These are phyloP conservation scores for Coleophoma eucalyptorum DNA, from an alignment of 2,329 filamentous ascomycete genomes.

Conservation along the genomic window DNA sequence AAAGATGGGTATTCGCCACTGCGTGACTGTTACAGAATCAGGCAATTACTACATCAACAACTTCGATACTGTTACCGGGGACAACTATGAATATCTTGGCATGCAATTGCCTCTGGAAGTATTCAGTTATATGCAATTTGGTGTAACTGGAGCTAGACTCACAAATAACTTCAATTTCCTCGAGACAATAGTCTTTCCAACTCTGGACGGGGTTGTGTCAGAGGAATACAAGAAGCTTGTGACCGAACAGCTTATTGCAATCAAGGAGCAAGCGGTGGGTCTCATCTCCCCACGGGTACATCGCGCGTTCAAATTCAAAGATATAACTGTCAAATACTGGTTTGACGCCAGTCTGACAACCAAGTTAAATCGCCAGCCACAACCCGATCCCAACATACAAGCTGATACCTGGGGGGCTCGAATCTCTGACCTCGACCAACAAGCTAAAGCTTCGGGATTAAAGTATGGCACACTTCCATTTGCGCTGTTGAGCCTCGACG, in stretches of 20 bases:
- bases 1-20: slow-evolving; percentile 81
- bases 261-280: slow-evolving; percentile 73
- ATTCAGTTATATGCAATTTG: slow-evolving; percentile 83
- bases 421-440: slow-evolving; percentile 44
- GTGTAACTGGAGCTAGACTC: slow-evolving; percentile 73
- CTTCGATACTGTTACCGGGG: slow-evolving; percentile 68
- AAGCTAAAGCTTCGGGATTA: slow-evolving; percentile 33
- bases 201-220: slow-evolving; percentile 77
- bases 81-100: slow-evolving; percentile 89
- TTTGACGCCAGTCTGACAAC: slow-evolving; percentile 68
- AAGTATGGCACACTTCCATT: slow-evolving; percentile 47
- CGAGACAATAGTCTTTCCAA: slow-evolving; percentile 75
- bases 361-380: slow-evolving; percentile 56
- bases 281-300: slow-evolving; percentile 77
- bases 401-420: slow-evolving; percentile 70
- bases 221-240: slow-evolving; percentile 79
- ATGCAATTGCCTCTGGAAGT: slow-evolving; percentile 85
- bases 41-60: slow-evolving; percentile 76
- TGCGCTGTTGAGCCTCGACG: slow-evolving; percentile 64
- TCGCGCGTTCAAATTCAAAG: slow-evolving; percentile 77
- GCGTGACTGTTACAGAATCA: slow-evolving; percentile 60
- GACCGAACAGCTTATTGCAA: slow-evolving; percentile 66
- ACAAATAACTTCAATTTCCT: slow-evolving; percentile 79
- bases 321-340: slow-evolving; percentile 78
- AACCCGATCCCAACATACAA: slow-evolving; percentile 44